Conservation (phyloP, 2,329 filamentous ascomycete genomes). For the Penicillium olsonii region DNA sequence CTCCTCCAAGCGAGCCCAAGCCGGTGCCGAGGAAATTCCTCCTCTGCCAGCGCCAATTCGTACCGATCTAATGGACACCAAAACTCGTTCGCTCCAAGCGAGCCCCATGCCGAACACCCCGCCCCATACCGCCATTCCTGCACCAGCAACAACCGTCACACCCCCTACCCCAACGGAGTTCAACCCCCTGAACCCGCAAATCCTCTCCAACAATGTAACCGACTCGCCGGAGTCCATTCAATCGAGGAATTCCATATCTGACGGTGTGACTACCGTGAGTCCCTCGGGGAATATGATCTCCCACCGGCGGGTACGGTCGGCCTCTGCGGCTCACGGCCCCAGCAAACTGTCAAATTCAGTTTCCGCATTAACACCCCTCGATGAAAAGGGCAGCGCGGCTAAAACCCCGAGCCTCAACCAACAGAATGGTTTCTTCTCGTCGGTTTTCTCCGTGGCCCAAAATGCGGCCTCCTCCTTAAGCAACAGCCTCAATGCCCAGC, state of each 20-base stretch:
- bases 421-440: slow-evolving; percentile 79
- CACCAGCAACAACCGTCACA: slow-evolving; percentile 61
- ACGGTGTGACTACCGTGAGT: slow-evolving; percentile 57
- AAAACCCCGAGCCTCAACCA: slow-evolving; percentile 59
- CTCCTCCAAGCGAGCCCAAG: slow-evolving; percentile 34
- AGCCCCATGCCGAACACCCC: slow-evolving; percentile 34
- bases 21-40: slow-evolving; percentile 31
- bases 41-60: slow-evolving; percentile 36
- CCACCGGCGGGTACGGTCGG: slow-evolving; percentile 65
- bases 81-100: slow-evolving; percentile 24
- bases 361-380: slow-evolving; percentile 71
- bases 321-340: slow-evolving; percentile 60
- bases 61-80: slow-evolving; percentile 32
- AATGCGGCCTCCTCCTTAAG: slow-evolving; percentile 83
- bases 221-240: slow-evolving; percentile 43
- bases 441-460: slow-evolving; percentile 88
- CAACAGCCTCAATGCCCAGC: slow-evolving; percentile 59
- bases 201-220: slow-evolving; percentile 33
- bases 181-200: slow-evolving; percentile 37
- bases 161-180: slow-evolving; percentile 63
- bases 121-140: slow-evolving; percentile 31
- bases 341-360: slow-evolving; percentile 85
- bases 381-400: slow-evolving; percentile 57
- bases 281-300: slow-evolving; percentile 71
- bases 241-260: slow-evolving; percentile 28